phyloP scores from a whole-genome alignment of 306 rosid genomes.

The Rosa lucieae region DNA sequence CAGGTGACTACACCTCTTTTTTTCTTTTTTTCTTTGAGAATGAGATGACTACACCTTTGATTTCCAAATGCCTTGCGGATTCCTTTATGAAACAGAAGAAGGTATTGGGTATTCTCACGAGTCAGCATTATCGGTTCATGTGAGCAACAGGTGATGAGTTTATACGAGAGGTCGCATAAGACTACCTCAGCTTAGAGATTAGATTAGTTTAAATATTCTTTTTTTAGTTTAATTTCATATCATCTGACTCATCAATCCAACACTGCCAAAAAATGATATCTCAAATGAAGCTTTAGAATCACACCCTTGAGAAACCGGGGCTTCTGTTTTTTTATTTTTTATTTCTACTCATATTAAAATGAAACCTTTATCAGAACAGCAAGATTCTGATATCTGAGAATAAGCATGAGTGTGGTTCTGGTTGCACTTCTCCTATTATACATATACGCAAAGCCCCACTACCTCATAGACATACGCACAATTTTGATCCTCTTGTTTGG shows the following conservation, averaged over 20 bases:
- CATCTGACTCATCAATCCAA: conserved; percentile 51
- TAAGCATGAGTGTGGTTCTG: conserved; percentile 26
- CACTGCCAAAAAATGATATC: conserved; percentile 32
- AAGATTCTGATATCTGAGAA: conserved; percentile 35
- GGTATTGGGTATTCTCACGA: neutral
- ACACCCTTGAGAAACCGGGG: conserved; percentile 8
- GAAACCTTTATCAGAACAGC: conserved; percentile 4
- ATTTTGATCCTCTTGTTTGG: conserved; percentile 27
- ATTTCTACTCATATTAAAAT: neutral
- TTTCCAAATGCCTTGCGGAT: neutral
- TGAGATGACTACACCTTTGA: too few species aligned
- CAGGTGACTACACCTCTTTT: too few species aligned
- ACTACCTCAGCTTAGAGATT: neutral
- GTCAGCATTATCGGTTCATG: too few species aligned
- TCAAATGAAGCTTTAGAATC: conserved; percentile 24
- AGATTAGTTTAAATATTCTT: neutral
- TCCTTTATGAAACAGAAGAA: neutral
- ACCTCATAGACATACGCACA: conserved; percentile 11
- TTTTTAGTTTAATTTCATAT: neutral
- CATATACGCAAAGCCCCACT: conserved; percentile 21
- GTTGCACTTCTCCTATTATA: conserved; percentile 26
- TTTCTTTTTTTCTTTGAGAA: too few species aligned
- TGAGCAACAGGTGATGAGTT: too few species aligned
- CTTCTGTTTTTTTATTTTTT: neutral
- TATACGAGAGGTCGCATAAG: too few species aligned